phyloP scores from a whole-genome alignment of 73 alveolate species.

The Paramecium bursaria region DNA sequence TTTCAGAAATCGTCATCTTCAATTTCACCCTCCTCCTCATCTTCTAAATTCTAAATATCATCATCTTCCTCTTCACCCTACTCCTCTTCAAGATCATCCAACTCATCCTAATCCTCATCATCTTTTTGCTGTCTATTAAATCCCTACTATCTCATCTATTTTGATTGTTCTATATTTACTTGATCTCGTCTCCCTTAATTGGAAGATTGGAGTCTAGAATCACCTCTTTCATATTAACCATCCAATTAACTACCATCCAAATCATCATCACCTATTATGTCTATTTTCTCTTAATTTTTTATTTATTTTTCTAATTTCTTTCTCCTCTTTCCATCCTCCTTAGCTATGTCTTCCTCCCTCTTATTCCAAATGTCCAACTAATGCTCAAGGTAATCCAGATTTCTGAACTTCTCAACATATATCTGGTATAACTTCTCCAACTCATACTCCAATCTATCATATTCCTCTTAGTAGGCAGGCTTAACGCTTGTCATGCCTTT shows the following conservation, averaged over 20 bases:
- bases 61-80: constrained; percentile 72
- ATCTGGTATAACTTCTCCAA: constrained; percentile 84
- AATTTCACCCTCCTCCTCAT: constrained; percentile 74
- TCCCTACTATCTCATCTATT: constrained; percentile 63
- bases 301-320: constrained; percentile 9
- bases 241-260: not conserved
- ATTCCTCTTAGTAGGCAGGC: constrained; percentile 67
- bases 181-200: constrained; percentile 1
- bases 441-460: constrained; percentile 74
- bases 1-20: constrained; percentile 54
- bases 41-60: constrained; percentile 71
- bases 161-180: not conserved
- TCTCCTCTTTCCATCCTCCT: constrained; percentile 1
- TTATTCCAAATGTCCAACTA: constrained; percentile 85
- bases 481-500: constrained; percentile 60
- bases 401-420: constrained; percentile 95
- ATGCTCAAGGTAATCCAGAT: constrained; percentile 95
- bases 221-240: constrained; percentile 18
- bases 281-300: not conserved
- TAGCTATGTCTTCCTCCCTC: constrained; percentile 71
- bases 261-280: constrained; percentile 53
- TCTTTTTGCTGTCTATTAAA: constrained; percentile 72
- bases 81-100: constrained; percentile 64
- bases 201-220: constrained; percentile 24
- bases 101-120: not conserved